Evolutionary conservation across 805 yeast species (phyloP).

Genomic region (Lachancea nothofagi): DNA sequence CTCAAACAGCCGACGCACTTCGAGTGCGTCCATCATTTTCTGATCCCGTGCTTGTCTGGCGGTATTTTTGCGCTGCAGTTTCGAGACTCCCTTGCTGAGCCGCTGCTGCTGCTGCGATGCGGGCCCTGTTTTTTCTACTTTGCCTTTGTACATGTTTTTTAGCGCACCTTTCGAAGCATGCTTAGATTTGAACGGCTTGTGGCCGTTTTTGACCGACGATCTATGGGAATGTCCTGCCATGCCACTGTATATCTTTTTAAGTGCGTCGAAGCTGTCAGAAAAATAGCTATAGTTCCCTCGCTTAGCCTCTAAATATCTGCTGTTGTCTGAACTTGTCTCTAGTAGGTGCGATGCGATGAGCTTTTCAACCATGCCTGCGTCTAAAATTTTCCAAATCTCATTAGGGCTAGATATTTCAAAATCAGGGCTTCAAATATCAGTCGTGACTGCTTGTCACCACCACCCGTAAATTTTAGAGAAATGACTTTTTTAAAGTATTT

Average conservation of each 20-base stretch:
- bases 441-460: conserved; percentile 1
- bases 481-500: not conserved
- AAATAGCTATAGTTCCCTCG: not conserved
- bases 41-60: conserved; percentile 70
- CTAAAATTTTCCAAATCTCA: conserved; percentile 3
- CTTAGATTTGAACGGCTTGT: conserved; percentile 85
- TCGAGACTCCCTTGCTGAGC: conserved; percentile 34
- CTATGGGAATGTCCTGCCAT: conserved; percentile 84
- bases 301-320: not conserved
- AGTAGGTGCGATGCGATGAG: conserved; percentile 5
- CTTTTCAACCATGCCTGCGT: too few species aligned
- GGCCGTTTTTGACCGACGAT: conserved; percentile 73
- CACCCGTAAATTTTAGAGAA: not conserved
- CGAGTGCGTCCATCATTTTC: conserved; percentile 57
- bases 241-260: not conserved
- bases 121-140: conserved; percentile 65
- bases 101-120: conserved; percentile 24
- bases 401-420: not conserved
- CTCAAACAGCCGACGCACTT: conserved; percentile 66
- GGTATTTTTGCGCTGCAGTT: conserved; percentile 67
- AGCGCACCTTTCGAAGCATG: conserved; percentile 86
- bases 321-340: not conserved
- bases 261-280: not conserved
- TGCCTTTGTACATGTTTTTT: conserved; percentile 78
- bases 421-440: not conserved